Conservation (phyloP, 2,329 filamentous ascomycete genomes). For the Eurotiales sp. region DNA sequence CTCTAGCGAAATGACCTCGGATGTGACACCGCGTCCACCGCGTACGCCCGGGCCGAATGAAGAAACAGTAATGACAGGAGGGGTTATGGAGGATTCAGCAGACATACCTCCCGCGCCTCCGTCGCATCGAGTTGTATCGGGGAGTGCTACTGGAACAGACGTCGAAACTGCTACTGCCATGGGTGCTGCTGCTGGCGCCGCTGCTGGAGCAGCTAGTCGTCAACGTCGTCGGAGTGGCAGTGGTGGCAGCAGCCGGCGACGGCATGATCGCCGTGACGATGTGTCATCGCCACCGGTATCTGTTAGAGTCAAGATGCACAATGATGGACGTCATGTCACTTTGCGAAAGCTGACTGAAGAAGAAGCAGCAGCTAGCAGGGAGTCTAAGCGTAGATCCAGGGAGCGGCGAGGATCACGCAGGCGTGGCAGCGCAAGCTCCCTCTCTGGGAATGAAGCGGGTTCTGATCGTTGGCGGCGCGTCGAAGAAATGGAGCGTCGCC, state of each 20-base stretch:
- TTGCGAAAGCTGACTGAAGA: constrained; percentile 58
- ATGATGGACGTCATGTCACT: constrained; percentile 61
- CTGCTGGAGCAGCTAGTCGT: constrained; percentile 29
- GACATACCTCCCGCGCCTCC: constrained; percentile 40
- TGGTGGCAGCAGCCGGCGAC: constrained; percentile 6
- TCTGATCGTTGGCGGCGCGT: constrained; percentile 47
- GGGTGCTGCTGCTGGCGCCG: constrained; percentile 29
- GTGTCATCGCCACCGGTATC: constrained; percentile 58
- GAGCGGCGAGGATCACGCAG: constrained; percentile 39
- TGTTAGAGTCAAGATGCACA: constrained; percentile 63
- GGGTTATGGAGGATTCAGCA: constrained; percentile 23
- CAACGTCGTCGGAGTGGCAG: constrained; percentile 28
- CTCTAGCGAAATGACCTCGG: constrained; percentile 36
- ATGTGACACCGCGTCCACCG: constrained; percentile 22
- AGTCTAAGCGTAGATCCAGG: constrained; percentile 50
- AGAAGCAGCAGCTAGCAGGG: constrained; percentile 59
- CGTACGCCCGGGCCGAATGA: constrained; percentile 30
- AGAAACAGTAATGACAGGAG: constrained; percentile 31
- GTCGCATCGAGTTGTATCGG: constrained; percentile 24
- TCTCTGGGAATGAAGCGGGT: constrained; percentile 37
- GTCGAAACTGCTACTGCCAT: constrained; percentile 27
- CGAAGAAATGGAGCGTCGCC: constrained; percentile 46
- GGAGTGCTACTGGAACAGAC: constrained; percentile 20
- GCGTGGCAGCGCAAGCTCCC: constrained; percentile 39
- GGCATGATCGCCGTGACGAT: constrained; percentile 39